A percentile compares a stretch with the other conserved stretches of the same genome.
These are phyloP conservation scores for Nicotiana undulata DNA, from an alignment of 257 asterid species.

Conservation along the genomic window DNA sequence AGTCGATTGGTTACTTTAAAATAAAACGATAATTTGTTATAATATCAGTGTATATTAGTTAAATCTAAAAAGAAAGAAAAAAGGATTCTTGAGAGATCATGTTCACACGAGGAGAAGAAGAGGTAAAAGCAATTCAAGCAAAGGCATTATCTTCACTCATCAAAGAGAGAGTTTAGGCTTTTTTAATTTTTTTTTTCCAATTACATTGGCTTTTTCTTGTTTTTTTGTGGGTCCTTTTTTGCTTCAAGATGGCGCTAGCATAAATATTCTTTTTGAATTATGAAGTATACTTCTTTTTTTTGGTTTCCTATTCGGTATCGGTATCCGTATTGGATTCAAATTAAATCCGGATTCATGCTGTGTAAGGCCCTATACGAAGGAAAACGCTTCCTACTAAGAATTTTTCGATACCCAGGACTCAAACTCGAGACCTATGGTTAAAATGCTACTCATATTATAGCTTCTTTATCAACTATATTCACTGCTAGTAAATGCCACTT, in stretches of 20 bases:
- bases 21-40: too few species aligned
- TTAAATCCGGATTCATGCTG: too few species aligned
- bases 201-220: not conserved
- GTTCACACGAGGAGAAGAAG: conserved; percentile 19
- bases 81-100: conserved; percentile 19
- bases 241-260: conserved; percentile 25
- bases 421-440: too few species aligned
- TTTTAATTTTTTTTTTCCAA: not conserved
- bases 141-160: not conserved
- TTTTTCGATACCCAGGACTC: too few species aligned
- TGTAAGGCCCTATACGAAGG: too few species aligned
- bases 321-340: too few species aligned
- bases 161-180: conserved; percentile 7
- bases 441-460: not conserved
- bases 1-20: too few species aligned
- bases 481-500: not conserved
- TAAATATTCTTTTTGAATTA: conserved; percentile 11
- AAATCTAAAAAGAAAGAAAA: not conserved
- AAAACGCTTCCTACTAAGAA: too few species aligned
- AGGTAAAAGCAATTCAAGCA: not conserved
- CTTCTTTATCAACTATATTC: not conserved
- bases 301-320: too few species aligned
- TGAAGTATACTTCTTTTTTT: too few species aligned
- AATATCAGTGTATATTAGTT: not conserved
- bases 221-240: conserved; percentile 20